Evolutionary conservation across 2,329 filamentous ascomycete species (phyloP), one percentile per base, ranked within the genome.

Genomic region (Scorias spongiosa): DNA sequence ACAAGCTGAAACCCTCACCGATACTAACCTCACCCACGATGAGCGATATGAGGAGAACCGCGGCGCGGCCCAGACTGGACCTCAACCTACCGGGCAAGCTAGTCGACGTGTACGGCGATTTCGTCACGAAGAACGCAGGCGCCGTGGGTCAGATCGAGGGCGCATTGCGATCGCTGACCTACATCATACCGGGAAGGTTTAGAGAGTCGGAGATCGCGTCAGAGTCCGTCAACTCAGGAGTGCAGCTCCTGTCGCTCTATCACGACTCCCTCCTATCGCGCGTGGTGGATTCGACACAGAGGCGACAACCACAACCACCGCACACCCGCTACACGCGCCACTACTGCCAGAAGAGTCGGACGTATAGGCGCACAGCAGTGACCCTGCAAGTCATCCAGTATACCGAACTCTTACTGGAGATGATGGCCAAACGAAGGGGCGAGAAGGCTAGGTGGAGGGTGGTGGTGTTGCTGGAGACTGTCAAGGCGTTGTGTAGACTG

Each of bases 141-240:
- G 86, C 93, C 47, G 87, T 98, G 43, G 85, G 86, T 41, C 88
- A 94, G 67, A 89, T 98, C 50, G 91, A 98, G 68, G 93, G 85
- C 49, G 86, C 87, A 11, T 68, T 98, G 58, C 79, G 91, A 34
- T 94, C 87, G 26, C 67, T 98, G 51, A 95, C 89, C 40, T 98
- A 98, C 62, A 87, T 98, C 51, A 91, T 96, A 41, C 91, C 89
- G 46, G 80, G 84, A 45, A 83, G 84, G 43, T 89, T 89, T 57
- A 78, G 84, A 54, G 89, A 96, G 65, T 88, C 89, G 49, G 91
- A 96, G 62, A 81, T 96, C 54, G 86, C 89, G 41, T 94, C 89
- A 42, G 91, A 98, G 65, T 89, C 84, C 39, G 73, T 76, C 76
- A 68, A 57, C 62, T 91, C 85, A 11, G 79, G 81, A 50, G 84